Percentiles rank a stretch among this genome's conserved stretches.
These are phyloP conservation scores for Pythium oligandrum DNA, from an alignment of 352 stramenopile species.

Conservation along the genomic window DNA sequence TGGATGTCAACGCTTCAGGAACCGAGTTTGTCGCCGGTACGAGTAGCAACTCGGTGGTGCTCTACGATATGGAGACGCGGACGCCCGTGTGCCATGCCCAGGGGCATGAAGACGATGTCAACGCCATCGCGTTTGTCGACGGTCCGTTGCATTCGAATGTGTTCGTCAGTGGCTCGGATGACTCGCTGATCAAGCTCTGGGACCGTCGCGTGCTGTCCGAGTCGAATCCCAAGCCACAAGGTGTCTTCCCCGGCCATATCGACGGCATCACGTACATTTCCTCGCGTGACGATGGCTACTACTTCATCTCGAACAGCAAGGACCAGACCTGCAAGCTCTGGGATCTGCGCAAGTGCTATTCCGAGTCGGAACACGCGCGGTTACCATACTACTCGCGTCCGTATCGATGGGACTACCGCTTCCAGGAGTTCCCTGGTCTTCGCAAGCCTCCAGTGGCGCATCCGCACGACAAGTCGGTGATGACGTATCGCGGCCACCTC, in stretches of 20 bases:
- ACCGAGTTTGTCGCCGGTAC: constrained; percentile 83
- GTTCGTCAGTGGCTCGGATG: constrained; percentile 82
- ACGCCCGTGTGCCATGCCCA: constrained; percentile 63
- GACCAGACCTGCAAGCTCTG: constrained; percentile 83
- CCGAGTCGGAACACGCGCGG: constrained; percentile 36
- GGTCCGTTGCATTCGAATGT: constrained; percentile 77
- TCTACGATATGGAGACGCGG: constrained; percentile 79
- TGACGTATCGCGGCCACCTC: constrained; percentile 81
- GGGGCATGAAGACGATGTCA: constrained; percentile 76
- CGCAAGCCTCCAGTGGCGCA: constrained; percentile 51
- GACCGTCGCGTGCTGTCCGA: constrained; percentile 75
- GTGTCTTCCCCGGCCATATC: constrained; percentile 79
- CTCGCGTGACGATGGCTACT: constrained; percentile 80
- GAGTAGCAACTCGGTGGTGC: constrained; percentile 62
- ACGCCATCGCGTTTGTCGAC: constrained; percentile 83
- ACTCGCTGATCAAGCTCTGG: constrained; percentile 83
- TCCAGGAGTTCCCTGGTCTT: constrained; percentile 69
- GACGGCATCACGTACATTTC: constrained; percentile 80
- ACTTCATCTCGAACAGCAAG: constrained; percentile 87
- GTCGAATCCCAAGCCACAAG: constrained; percentile 64
- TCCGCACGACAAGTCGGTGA: constrained; percentile 68
- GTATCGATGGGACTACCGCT: constrained; percentile 81
- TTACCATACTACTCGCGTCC: constrained; percentile 39
- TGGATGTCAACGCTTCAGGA: constrained; percentile 69
- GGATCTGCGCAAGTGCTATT: constrained; percentile 78